phyloP scores from a whole-genome alignment of 345 rosid species.

The Aegle marmelos region DNA sequence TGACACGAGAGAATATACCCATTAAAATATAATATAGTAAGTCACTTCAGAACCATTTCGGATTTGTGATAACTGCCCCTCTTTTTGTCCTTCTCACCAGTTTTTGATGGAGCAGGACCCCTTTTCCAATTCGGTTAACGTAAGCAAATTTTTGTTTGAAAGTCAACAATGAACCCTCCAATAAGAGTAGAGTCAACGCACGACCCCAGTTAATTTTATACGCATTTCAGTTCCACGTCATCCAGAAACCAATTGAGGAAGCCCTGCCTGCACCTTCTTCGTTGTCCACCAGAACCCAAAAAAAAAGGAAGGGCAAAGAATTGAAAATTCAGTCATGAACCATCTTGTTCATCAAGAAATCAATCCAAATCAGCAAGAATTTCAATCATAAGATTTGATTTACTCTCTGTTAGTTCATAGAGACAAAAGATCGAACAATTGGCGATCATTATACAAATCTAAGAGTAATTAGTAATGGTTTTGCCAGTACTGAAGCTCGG shows the following conservation, averaged over 20 bases:
- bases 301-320: no score
- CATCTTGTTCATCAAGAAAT: neutral
- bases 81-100: no score
- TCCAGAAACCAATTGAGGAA: neutral
- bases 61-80: no score
- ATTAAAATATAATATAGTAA: no score
- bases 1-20: no score
- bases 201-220: neutral
- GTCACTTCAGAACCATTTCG: no score
- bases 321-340: neutral
- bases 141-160: neutral
- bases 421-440: slow-evolving; percentile 2
- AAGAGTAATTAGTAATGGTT: slow-evolving; percentile 37
- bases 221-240: slow-evolving; percentile 5
- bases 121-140: no score
- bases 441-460: neutral
- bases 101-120: no score
- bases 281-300: neutral
- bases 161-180: neutral
- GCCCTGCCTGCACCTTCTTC: neutral
- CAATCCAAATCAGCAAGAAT: neutral
- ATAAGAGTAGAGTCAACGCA: neutral
- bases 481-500: slow-evolving; percentile 74
- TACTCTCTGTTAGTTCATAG: neutral
- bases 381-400: neutral